These are phyloP conservation scores for Scytalidium lignicola DNA, from an alignment of 2,329 filamentous ascomycete genomes.

Conservation along the genomic window DNA sequence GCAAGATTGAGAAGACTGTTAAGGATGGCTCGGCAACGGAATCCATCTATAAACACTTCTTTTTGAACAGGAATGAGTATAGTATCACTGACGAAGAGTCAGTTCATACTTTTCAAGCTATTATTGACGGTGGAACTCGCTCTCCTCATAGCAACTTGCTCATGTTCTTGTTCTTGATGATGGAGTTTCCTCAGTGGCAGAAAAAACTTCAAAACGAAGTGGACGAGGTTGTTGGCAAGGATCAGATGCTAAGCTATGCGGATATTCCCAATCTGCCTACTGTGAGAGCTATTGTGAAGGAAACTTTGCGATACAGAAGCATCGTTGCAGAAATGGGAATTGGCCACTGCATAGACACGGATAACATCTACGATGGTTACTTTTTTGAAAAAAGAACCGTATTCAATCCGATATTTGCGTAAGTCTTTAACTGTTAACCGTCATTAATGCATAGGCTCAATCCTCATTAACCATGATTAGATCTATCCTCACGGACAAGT, in stretches of 20 bases:
- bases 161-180: no score
- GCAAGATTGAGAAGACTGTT: no score
- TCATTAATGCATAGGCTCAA: slow-evolving; percentile 28
- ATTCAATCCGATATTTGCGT: slow-evolving; percentile 41
- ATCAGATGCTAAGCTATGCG: slow-evolving; percentile 40
- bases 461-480: no score
- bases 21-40: no score
- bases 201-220: slow-evolving; percentile 33
- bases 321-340: slow-evolving; percentile 44
- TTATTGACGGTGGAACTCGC: no score
- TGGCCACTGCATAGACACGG: no score
- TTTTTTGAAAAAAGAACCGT: slow-evolving; percentile 32
- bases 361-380: slow-evolving; percentile 8
- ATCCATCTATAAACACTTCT: no score
- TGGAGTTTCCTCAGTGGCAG: slow-evolving; percentile 10
- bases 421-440: slow-evolving; percentile 37
- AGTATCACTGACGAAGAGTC: no score
- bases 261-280: slow-evolving; percentile 40
- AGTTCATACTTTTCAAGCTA: no score
- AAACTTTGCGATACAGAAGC: slow-evolving; percentile 40
- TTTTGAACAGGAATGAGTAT: no score
- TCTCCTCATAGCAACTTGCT: no score
- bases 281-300: slow-evolving; percentile 40
- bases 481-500: slow-evolving; percentile 29
- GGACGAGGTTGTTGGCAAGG: slow-evolving; percentile 40